Percentiles rank a stretch among this genome's conserved stretches.
Conservation (phyloP, 177 flowering plant genomes). For the Telopea speciosissima region DNA sequence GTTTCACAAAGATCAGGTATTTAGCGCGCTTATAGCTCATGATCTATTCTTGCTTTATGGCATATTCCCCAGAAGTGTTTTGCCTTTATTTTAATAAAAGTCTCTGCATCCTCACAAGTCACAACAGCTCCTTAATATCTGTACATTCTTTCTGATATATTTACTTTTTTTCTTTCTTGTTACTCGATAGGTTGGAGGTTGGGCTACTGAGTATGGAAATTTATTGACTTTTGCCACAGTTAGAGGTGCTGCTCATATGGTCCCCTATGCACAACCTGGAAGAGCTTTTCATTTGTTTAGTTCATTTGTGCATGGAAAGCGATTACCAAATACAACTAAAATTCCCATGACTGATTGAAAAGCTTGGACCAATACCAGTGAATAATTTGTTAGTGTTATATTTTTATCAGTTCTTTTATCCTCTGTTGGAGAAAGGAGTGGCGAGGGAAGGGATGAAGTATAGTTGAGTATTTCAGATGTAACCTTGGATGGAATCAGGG, state of each 20-base stretch:
- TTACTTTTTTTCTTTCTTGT: not conserved
- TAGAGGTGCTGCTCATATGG: constrained; percentile 98
- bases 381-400: not conserved
- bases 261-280: constrained; percentile 87
- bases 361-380: not conserved
- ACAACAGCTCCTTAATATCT: not conserved
- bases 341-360: constrained; percentile 35
- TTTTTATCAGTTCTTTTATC: not conserved
- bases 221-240: constrained; percentile 85
- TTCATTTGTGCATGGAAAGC: constrained; percentile 57
- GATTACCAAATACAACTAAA: constrained; percentile 62
- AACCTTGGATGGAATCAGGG: not conserved
- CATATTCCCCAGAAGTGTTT: too few species aligned
- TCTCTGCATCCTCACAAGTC: too few species aligned
- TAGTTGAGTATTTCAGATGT: not conserved
- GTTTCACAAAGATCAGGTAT: constrained; percentile 90
- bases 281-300: constrained; percentile 80
- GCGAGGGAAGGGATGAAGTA: not conserved
- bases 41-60: not conserved
- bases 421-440: not conserved
- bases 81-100: too few species aligned
- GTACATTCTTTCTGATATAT: not conserved
- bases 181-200: constrained; percentile 94
- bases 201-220: constrained; percentile 84
- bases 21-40: not conserved